Base-by-base conservation (phyloP, 2,329 filamentous ascomycete genomes). In the Diaporthe capsici region DNA sequence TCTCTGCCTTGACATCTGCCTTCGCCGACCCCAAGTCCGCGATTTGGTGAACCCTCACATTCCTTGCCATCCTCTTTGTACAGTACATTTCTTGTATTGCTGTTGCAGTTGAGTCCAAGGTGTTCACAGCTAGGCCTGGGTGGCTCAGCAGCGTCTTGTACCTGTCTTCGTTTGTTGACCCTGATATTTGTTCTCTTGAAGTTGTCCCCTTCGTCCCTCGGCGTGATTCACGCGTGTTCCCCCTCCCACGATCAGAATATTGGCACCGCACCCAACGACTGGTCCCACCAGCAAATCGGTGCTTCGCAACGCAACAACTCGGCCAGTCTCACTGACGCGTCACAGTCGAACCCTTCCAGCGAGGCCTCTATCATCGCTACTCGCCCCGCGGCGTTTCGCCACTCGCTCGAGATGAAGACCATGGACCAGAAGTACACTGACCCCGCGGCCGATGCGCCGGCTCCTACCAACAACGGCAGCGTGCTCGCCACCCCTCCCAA, bases 161-260 rank as follows among this genome's bases (percentile, higher is more conserved):
- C 47, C 31, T 67, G 34, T 31, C 37, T 72, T 68, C 67, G 76
- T 71, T 75, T 73, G 57, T 78, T 60, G 71, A 74, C 63, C 42
- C 75, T 76, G n/a, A 31, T 34, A 71, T 44, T 78, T 75, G 73
- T 79, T 79, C 80, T 75, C 77, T 77, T 77, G 77, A 74, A 97
- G 92, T 88, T 96, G 77, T 95, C 94, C 83, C 92, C 94, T 73
- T 95, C 94, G 77, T 95, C 94, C 79, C 92, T 94, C 82, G 93
- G 95, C 72, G 89, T 96, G 81, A 95, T 98, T 84, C 89, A 97
- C 82, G 94, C 94, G 75, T 89, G 92, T 44, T 76, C 92, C 92
- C 68, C 92, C 90, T 76, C 90, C 92, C 63, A 92, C 90, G 92
- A 95, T 37, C 51, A 57, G 34, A 58, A 49, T 47, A 25, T 25